Conservation (phyloP, 2,329 filamentous ascomycete genomes). For the Colletotrichum tanaceti region DNA sequence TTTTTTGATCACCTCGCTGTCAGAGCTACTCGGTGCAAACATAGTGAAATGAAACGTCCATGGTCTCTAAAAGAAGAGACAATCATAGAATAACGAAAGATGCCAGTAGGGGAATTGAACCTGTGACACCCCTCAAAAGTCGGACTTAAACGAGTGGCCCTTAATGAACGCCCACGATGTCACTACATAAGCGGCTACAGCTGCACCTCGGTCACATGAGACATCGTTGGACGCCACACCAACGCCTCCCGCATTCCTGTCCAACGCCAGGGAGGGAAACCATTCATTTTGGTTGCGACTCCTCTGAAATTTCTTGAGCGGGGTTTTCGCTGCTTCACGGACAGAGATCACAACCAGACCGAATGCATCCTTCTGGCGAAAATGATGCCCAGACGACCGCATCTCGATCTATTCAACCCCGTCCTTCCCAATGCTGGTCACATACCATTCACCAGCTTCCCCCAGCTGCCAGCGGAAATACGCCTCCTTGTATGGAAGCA, state of each 20-base stretch:
- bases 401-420: conserved; percentile 32
- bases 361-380: neutral
- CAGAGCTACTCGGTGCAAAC: neutral
- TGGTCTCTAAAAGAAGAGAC: too few relatives aligned
- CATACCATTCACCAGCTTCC: neutral
- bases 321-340: neutral
- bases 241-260: neutral
- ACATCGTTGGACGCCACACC: conserved; percentile 26
- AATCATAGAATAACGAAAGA: too few relatives aligned
- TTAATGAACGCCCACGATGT: neutral
- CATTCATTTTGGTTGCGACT: neutral
- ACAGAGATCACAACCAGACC: neutral
- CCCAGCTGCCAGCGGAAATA: conserved; percentile 11
- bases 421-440: neutral
- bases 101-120: neutral
- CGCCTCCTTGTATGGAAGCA: conserved; percentile 21
- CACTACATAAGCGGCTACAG: neutral
- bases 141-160: neutral
- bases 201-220: conserved; percentile 24
- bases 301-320: neutral
- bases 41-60: too few relatives aligned
- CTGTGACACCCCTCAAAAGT: neutral
- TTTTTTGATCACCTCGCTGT: too few relatives aligned
- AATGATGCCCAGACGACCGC: conserved; percentile 20
- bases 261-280: neutral